A percentile compares a stretch with the other conserved stretches of the same genome.
Conservation (phyloP, 106 monocot species). For the Phalaenopsis aphrodite region DNA sequence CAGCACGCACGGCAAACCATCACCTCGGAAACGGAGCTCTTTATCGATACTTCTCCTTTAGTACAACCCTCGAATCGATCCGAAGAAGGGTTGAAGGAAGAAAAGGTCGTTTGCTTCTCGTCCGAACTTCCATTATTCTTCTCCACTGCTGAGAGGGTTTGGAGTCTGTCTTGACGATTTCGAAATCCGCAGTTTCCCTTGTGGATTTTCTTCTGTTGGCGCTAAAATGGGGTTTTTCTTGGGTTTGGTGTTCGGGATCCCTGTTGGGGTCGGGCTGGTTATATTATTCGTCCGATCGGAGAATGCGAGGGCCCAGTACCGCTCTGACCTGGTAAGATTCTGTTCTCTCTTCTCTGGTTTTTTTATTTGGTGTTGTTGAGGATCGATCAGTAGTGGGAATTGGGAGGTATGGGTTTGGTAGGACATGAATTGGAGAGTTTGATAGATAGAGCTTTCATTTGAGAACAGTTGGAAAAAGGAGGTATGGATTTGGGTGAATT, state of each 20-base stretch:
- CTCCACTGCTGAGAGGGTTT: background rate
- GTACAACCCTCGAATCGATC: background rate
- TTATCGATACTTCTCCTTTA: background rate
- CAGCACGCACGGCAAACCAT: background rate
- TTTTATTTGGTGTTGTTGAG: background rate
- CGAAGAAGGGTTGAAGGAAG: background rate
- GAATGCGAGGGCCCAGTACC: conserved; percentile 48
- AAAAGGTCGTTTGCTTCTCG: background rate
- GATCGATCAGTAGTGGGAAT: background rate
- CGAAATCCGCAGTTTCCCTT: background rate
- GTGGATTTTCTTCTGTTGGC: background rate
- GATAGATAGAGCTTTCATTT: background rate
- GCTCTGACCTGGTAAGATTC: conserved; percentile 53
- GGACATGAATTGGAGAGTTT: background rate
- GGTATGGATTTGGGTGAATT: background rate
- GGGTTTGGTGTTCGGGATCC: conserved; percentile 50
- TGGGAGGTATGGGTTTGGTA: background rate
- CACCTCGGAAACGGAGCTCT: background rate
- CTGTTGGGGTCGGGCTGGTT: conserved; percentile 50
- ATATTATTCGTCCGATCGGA: conserved; percentile 52
- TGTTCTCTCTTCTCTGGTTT: background rate
- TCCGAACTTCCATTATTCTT: background rate
- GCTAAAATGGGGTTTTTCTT: conserved; percentile 56
- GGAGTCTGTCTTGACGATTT: background rate
- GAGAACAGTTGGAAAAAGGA: background rate